Base-by-base conservation (phyloP, 2,329 filamentous ascomycete species). In the Colletotrichum sp. region DNA sequence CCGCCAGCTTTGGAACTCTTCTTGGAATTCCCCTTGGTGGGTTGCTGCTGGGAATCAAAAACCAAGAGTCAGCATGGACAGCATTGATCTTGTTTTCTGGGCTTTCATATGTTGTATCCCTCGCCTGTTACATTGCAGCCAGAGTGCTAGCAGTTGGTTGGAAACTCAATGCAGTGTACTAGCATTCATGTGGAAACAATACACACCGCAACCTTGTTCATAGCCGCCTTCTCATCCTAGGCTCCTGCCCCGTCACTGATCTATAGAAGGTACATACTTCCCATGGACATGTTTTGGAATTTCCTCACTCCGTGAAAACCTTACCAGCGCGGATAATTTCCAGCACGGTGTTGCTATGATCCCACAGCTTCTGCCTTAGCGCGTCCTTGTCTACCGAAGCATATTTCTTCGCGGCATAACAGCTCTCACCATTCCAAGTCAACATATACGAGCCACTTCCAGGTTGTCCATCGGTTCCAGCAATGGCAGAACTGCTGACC, bases 11-110 rank as follows among this genome's bases (percentile, higher is more conserved):
- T 4, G 66, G 66, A 30, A 68, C 48, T 6, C 34, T 68, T 19
- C 57, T 55, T 27, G 66, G 66, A 4, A 68, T 68, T 28, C 66
- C 66, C 9, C 52, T 68, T 34, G 66, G 66, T 12, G 66, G 66
- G 4, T 12, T 60, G 7, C 71, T 82, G 32, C 80, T 87, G 15
- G 84, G 82, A 7, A 78, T 83, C 13, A 81, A 81, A 2, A 57
- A 77, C 1, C 75, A 74, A 2, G 79, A 82, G 12, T 70, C 78
- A 3, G 84, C 84, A 7, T 87, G 86, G 86, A 79, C 65, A 57
- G 82, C 81, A 2, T 63, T 87, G 57, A 85, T 87, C 11, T 73
- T 84, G 8, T 87, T 87, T 71, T 84, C 85, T 1, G 86, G 85
- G 8, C 39, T 79, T 5, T 80, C 84, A 1, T 86, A 86, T 70